Percentiles rank a stretch among this genome's conserved stretches.
These are phyloP conservation scores for Acanthamoeba royreba DNA, from an alignment of 208 protist genomes.

Conservation along the genomic window DNA sequence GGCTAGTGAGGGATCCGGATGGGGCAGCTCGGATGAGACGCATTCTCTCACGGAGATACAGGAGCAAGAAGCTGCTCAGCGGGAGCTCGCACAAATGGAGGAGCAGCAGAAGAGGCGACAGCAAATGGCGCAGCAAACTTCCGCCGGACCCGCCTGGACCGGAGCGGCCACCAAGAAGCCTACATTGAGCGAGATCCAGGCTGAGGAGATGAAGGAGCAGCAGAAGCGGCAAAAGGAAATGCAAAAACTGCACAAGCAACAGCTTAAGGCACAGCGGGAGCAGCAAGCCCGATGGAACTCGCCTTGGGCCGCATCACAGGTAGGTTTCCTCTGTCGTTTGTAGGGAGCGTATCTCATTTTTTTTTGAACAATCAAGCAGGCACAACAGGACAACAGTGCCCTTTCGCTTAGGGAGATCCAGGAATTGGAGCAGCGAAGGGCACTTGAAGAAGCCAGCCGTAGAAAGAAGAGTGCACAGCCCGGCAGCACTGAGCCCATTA, in stretches of 20 bases:
- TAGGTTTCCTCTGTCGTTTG: not conserved
- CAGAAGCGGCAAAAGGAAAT: not conserved
- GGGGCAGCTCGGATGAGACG: not conserved
- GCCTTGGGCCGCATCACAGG: not conserved
- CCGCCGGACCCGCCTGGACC: not conserved
- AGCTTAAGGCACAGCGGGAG: not conserved
- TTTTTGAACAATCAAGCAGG: not conserved
- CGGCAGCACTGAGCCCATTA: not conserved
- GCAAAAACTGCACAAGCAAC: not conserved
- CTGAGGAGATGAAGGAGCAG: slow-evolving; percentile 1
- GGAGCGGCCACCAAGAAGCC: not conserved
- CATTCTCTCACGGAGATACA: not conserved
- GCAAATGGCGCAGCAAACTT: not conserved
- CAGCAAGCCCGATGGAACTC: not conserved
- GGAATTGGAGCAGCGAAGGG: not conserved
- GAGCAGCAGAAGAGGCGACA: not conserved
- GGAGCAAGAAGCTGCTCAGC: not conserved
- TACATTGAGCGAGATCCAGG: not conserved
- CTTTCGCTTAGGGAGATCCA: slow-evolving; percentile 11
- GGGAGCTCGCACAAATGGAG: not conserved
- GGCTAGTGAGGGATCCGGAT: not conserved
- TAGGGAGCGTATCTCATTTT: no score
- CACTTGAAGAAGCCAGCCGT: not conserved
- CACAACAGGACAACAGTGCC: not conserved
- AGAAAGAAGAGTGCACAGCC: not conserved